Evolutionary conservation across 1,284 basidiomycete genomes (phyloP).

Genomic region (Tetrapyrgos nigripes): DNA sequence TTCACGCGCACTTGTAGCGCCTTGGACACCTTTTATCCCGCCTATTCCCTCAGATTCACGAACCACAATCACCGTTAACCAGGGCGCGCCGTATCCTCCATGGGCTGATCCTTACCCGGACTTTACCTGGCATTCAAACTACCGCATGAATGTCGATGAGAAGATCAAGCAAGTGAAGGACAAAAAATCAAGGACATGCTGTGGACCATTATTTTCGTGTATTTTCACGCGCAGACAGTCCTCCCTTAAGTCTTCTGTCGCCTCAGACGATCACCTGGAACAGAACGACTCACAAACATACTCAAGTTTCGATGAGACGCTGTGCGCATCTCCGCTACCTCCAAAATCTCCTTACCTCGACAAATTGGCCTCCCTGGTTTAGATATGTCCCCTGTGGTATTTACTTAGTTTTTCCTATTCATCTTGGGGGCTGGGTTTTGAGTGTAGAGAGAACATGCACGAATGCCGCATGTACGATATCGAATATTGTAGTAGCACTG

Average conservation of each 20-base stretch:
- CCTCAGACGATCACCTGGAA: too few species aligned
- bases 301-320: background rate
- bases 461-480: too few species aligned
- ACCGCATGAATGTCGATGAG: background rate
- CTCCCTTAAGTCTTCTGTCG: background rate
- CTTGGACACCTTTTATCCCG: slow-evolving; percentile 8
- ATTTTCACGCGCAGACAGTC: background rate
- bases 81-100: background rate
- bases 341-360: background rate
- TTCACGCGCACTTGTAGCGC: slow-evolving; percentile 1
- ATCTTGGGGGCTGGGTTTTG: too few species aligned
- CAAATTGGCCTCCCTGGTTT: background rate
- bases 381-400: slow-evolving; percentile 9
- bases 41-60: slow-evolving; percentile 8
- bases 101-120: slow-evolving; percentile 1
- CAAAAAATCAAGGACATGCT: background rate
- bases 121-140: background rate
- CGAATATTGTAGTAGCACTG: too few species aligned
- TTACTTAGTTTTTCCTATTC: too few species aligned
- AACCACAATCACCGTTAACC: slow-evolving; percentile 4
- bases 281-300: too few species aligned
- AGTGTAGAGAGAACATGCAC: too few species aligned
- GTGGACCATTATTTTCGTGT: background rate
- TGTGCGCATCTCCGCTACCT: background rate
- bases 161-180: background rate